Conservation (phyloP, 192 early-diverging fungal species). For the Gigaspora rosea region DNA sequence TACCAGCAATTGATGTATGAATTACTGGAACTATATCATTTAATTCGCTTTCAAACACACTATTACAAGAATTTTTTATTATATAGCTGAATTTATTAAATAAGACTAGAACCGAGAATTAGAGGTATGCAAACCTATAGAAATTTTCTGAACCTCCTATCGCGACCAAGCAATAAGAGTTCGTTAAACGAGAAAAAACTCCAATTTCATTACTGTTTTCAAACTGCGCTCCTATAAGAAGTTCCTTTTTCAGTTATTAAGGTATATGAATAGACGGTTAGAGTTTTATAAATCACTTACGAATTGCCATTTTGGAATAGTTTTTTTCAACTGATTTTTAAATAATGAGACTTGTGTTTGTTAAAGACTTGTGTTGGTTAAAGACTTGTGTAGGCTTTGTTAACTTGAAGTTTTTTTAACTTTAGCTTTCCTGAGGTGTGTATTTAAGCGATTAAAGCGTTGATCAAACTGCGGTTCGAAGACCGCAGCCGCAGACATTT, state of each 20-base stretch:
- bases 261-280: neutral
- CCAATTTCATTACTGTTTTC: conserved; percentile 99
- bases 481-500: too few species aligned
- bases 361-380: too few species aligned
- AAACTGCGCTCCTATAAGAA: conserved; percentile 81
- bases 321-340: too few species aligned
- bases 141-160: conserved; percentile 99
- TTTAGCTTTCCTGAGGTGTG: too few species aligned
- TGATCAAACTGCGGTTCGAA: too few species aligned
- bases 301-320: conserved; percentile 20
- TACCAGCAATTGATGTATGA: conserved; percentile 96
- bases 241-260: neutral
- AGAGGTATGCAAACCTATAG: conserved; percentile 72
- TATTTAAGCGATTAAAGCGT: too few species aligned
- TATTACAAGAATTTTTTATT: neutral
- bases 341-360: too few species aligned
- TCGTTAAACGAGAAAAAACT: conserved; percentile 96
- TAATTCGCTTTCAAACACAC: conserved; percentile 94
- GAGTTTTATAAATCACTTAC: neutral
- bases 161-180: conserved; percentile 96
- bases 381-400: too few species aligned
- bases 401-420: too few species aligned
- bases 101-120: neutral
- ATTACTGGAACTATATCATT: conserved; percentile 94
- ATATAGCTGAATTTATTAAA: conserved; percentile 9